Base-by-base conservation (phyloP, 1,284 basidiomycete genomes). In the Trichosporon sp. region DNA sequence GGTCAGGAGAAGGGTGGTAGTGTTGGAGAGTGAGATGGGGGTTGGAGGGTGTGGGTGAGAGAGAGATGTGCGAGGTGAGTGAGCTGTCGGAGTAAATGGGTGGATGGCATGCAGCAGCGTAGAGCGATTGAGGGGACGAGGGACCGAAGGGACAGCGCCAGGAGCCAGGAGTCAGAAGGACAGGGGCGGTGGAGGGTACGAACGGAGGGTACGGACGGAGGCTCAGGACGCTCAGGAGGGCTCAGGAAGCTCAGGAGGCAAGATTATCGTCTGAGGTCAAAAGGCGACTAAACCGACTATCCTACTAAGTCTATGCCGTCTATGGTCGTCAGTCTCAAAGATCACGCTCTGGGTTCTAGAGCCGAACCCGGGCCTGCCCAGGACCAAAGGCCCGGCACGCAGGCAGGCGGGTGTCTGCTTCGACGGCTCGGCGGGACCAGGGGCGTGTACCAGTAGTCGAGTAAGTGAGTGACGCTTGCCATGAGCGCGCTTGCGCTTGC, bases 1-100 rank as follows among this genome's bases (percentile, higher is more conserved):
- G 25, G 25, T 27, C n/a, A n/a, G n/a, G n/a, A n/a, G n/a, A n/a
- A 13, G 13, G 34, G 4, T 37, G 34, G 4, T 37, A 16, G 33
- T 34, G 34, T 11, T 37, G 34, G 33, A 37, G 4, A 16, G 34
- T 4, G 34, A 37, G 34, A n/a, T 44, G 40, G 19, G 40, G 11
- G 40, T 21, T 44, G 14, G 40, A 21, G 19, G 40, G 40, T 44
- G 40, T n/a, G 16, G 9, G 16, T 44, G 40, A 44, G 49, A 52
- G 49, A 54, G 49, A 54, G 49, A 54, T 54, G 49, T 29, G 49
- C 31, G 46, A 52, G 49, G 25, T 54, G 49, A 54, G 49, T 54
- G 49, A 54, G 49, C 31, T 54, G 49, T 54, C 49, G 49, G 49
- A 54, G 49, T 54, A 54, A 54, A 54, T 54, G 49, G 49, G 49